Conservation (phyloP, 208 protist species). For the Vickermania spadyakhi region DNA sequence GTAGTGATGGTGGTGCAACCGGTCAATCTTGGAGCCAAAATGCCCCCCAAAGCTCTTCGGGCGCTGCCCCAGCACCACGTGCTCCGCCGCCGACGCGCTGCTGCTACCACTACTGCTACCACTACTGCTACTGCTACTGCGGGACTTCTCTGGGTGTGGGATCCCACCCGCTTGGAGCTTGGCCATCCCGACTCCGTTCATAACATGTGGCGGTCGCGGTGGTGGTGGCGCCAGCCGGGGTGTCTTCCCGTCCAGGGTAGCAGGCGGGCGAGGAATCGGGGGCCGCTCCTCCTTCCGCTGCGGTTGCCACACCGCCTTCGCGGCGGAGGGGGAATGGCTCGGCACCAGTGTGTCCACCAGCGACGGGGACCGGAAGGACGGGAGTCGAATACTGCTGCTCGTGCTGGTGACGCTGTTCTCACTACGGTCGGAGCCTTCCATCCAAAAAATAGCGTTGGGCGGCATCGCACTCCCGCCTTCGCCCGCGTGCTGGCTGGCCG, state of each 20-base stretch:
- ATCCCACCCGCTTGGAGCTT: too few species aligned
- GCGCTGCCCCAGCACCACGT: background rate
- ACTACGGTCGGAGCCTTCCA: background rate
- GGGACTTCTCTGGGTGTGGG: too few species aligned
- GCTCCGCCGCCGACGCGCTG: background rate
- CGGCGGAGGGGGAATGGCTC: background rate
- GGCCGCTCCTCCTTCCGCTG: background rate
- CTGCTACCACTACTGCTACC: too few species aligned
- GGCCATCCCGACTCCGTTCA: too few species aligned
- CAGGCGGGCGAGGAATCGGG: background rate
- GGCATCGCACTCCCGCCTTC: too few species aligned
- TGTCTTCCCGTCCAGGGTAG: too few species aligned
- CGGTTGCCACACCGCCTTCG: background rate
- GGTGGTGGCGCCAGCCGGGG: too few species aligned
- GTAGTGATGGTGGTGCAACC: background rate
- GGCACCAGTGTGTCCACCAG: background rate
- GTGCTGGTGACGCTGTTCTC: background rate
- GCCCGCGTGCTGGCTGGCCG: background rate
- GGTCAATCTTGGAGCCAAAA: background rate
- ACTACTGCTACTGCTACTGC: too few species aligned
- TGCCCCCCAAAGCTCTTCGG: too few species aligned
- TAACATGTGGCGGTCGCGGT: too few species aligned
- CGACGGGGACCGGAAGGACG: background rate
- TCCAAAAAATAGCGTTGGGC: too few species aligned
- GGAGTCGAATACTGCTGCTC: background rate